phyloP scores from a whole-genome alignment of 148 eudicot species.

The Fagopyrum homotropicum region DNA sequence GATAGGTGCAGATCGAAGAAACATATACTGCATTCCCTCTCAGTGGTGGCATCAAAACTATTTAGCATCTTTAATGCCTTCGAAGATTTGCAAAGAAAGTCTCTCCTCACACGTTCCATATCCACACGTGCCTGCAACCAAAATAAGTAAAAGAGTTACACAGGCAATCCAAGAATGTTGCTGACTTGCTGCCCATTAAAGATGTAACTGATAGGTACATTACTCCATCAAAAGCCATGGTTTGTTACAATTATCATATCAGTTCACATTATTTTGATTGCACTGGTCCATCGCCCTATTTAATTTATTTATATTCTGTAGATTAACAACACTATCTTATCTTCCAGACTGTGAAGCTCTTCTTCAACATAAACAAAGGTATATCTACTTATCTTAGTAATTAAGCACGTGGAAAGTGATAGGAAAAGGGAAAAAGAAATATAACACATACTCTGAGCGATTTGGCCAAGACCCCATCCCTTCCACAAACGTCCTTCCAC shows the following conservation, averaged over 20 bases:
- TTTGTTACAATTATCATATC: neutral
- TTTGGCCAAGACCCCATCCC: constrained; percentile 76
- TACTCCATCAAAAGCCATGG: neutral
- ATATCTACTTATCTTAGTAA: neutral
- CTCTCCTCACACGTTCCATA: constrained; percentile 70
- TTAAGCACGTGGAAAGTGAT: neutral
- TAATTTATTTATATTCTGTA: neutral
- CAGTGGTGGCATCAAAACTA: constrained; percentile 75
- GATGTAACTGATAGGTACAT: neutral
- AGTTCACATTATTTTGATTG: neutral
- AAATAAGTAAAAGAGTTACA: neutral
- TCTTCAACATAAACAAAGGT: neutral
- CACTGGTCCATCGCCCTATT: neutral
- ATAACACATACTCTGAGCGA: constrained; percentile 62
- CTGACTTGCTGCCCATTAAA: neutral
- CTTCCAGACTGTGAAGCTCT: neutral
- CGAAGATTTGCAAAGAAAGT: constrained; percentile 67
- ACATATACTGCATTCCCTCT: constrained; percentile 94
- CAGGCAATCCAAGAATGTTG: neutral
- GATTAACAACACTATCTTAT: neutral
- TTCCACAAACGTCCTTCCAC: constrained; percentile 92
- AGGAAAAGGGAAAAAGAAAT: neutral
- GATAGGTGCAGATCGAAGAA: constrained; percentile 87
- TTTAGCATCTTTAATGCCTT: constrained; percentile 83
- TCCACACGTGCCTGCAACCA: constrained; percentile 73